Evolutionary conservation across 2,329 filamentous ascomycete species (phyloP).

Genomic region (Aspergillus pseudoglaucus): DNA sequence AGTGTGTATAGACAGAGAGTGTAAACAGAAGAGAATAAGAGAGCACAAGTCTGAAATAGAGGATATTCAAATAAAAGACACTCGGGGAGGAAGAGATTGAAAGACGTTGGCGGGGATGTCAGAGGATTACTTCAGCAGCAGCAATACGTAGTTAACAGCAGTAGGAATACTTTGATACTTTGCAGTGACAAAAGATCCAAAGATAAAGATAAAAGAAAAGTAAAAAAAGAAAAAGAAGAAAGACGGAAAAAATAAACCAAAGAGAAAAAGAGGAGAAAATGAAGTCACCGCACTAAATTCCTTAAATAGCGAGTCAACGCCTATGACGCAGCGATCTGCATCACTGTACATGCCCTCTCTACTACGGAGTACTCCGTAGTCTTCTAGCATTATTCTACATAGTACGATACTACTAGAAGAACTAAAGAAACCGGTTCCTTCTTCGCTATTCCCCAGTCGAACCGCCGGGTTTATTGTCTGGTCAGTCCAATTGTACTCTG

Average conservation of each 20-base stretch:
- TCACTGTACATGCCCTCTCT: background rate
- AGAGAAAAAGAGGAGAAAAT: conserved; percentile 2
- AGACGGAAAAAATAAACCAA: conserved; percentile 4
- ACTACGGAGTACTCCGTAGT: too few species aligned
- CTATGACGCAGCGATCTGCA: conserved; percentile 7
- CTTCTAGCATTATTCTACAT: too few species aligned
- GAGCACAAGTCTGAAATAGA: background rate
- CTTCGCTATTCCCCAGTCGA: background rate
- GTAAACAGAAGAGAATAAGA: background rate
- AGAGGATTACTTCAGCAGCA: background rate
- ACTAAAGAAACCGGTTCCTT: background rate
- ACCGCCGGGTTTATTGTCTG: background rate
- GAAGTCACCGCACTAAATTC: background rate
- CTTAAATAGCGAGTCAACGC: conserved; percentile 1
- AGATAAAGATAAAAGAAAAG: conserved; percentile 1
- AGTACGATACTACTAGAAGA: background rate
- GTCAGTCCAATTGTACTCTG: background rate
- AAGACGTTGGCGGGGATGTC: background rate
- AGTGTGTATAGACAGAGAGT: background rate
- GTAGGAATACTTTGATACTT: background rate
- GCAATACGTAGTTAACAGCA: too few species aligned
- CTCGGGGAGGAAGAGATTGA: background rate
- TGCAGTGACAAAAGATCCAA: background rate
- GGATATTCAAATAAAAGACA: background rate
- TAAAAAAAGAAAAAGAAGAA: conserved; percentile 1